Conservation (phyloP, 805 yeast species). For the Torulaspora microellipsoides region DNA sequence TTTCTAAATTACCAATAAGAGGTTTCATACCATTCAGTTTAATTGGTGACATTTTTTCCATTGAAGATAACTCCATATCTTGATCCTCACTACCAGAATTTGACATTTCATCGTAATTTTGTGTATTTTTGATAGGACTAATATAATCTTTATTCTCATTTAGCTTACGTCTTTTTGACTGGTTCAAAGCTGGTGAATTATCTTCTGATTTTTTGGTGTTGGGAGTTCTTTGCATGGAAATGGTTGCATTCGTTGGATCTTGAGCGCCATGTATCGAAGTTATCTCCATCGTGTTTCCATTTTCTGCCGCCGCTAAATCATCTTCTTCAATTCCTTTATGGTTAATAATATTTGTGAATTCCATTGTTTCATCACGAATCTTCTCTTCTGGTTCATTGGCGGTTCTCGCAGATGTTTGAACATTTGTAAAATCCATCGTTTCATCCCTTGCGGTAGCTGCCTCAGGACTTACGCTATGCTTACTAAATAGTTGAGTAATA, state of each 20-base stretch:
- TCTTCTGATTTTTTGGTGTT: not conserved
- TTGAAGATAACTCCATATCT: conserved; percentile 20
- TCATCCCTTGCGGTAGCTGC: conserved; percentile 5
- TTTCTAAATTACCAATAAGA: not conserved
- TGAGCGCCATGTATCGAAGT: conserved; percentile 8
- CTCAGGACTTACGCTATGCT: conserved; percentile 10
- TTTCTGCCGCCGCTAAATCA: no score
- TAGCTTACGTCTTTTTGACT: conserved; percentile 6
- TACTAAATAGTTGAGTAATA: conserved; percentile 21
- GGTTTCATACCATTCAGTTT: conserved; percentile 6
- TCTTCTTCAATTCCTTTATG: no score
- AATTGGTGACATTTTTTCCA: conserved; percentile 31
- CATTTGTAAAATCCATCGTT: conserved; percentile 13
- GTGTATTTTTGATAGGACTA: not conserved
- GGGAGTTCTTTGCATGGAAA: not conserved
- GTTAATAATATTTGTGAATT: conserved; percentile 4
- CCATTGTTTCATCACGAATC: conserved; percentile 12
- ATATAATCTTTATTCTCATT: not conserved
- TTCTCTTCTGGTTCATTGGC: not conserved
- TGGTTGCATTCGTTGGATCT: not conserved
- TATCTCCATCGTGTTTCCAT: conserved; percentile 17
- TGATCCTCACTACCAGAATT: conserved; percentile 3
- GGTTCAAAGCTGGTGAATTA: not conserved
- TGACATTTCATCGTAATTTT: no score
- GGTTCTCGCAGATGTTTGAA: not conserved